Evolutionary conservation across 2,329 filamentous ascomycete genomes (phyloP).

Genomic region (Lachnellula occidentalis): DNA sequence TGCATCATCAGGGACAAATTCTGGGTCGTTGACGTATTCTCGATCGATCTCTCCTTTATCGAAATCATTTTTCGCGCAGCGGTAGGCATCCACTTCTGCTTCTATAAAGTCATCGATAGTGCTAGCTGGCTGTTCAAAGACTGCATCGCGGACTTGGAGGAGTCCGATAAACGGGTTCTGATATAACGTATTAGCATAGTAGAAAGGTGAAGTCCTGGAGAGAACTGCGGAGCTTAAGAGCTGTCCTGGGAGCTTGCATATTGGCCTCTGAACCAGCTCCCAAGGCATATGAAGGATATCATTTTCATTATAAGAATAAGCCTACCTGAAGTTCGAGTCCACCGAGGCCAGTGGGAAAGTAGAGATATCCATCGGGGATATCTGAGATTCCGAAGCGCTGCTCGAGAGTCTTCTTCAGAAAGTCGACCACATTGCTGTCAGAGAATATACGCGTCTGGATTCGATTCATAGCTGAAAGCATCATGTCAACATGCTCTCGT

Average conservation of each 20-base stretch:
- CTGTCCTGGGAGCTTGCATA: too few relatives aligned
- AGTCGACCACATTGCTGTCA: constrained; percentile 38
- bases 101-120: constrained; percentile 28
- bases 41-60: constrained; percentile 14
- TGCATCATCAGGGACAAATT: constrained; percentile 9
- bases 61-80: constrained; percentile 30
- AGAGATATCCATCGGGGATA: constrained; percentile 38
- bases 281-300: too few relatives aligned
- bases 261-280: too few relatives aligned
- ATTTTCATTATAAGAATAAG: too few relatives aligned
- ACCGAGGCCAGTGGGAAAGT: constrained; percentile 36
- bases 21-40: constrained; percentile 11
- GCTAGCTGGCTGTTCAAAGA: constrained; percentile 22
- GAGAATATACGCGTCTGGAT: constrained; percentile 48
- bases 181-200: too few relatives aligned
- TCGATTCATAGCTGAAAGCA: constrained; percentile 44
- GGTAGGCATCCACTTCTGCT: constrained; percentile 33
- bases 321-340: constrained; percentile 34
- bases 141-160: constrained; percentile 25
- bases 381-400: constrained; percentile 40
- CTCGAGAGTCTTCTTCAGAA: constrained; percentile 44
- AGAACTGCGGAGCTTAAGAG: too few relatives aligned
- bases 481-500: constrained; percentile 48
- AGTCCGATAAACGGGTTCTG: constrained; percentile 36
- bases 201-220: too few relatives aligned